Evolutionary conservation across 2,329 filamentous ascomycete species (phyloP), one percentile per base, ranked within the genome.

Genomic region (Arthroderma uncinatum): DNA sequence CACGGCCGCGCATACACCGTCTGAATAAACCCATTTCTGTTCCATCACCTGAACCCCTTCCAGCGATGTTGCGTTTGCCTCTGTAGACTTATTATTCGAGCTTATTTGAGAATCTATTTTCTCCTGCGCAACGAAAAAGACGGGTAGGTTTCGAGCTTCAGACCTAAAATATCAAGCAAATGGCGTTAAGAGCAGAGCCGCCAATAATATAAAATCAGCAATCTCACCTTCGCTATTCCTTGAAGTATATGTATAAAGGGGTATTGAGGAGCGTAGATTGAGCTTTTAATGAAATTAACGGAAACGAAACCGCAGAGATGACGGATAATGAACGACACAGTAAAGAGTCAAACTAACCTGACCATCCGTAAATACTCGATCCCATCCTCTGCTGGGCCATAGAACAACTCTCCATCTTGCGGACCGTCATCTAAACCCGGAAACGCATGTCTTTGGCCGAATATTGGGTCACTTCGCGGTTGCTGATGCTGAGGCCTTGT

Each of bases 1-100:
- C 2, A 79, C 76, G 2, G 84, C 86, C 23, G 85, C 82, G 68
- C 89, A 95, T 37, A 88, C 86, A 53, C 89, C 90, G 63, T 95
- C 87, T 14, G 83, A 75, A 68, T 88, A 93, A 66, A 82, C 84
- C 9, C 85, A 86, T 57, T 79, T 73, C 16, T 30, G 21, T 21
- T 23, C 42, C n/a, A 37, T 33, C 10, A n/a, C 28, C 21, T 50
- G 50, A 19, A 21, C 6, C 14, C 21, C 21, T 23, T 28, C 36
- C 14, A 12, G 19, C 9, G 21, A 30, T 14, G 36, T 19, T 4
- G 2, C 37, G 23, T 30, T 21, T 16, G 25, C 14, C 6, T 8
- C 25, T 28, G 28, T 47, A 25, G 25, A 8, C 16, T 16, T 19
- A 37, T 7, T 4, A n/a, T 53, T 34, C n/a, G 14, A 36, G 6